Percentiles rank a stretch among this genome's conserved stretches.
phyloP scores from a whole-genome alignment of 352 stramenopile genomes.

The Pythium diclinum region DNA sequence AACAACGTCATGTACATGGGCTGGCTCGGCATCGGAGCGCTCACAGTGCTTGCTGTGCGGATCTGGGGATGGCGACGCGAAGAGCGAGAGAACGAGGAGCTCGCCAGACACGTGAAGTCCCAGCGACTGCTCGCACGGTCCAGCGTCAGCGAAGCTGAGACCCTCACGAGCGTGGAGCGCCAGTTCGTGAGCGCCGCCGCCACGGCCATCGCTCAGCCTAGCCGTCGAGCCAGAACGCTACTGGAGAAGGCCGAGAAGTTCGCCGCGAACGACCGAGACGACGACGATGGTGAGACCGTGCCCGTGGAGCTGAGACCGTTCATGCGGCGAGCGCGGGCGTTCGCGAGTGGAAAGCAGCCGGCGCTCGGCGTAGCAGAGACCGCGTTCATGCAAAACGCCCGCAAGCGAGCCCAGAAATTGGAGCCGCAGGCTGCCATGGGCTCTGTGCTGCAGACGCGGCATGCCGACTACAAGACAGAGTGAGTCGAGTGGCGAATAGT shows the following conservation, averaged over 20 bases:
- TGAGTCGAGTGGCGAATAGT: neutral
- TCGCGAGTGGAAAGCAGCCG: neutral
- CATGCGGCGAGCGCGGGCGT: slow-evolving; percentile 18
- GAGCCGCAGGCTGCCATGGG: neutral
- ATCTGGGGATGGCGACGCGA: slow-evolving; percentile 21
- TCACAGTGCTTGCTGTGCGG: slow-evolving; percentile 26
- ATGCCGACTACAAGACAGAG: neutral
- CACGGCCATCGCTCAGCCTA: neutral
- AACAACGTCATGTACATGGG: slow-evolving; percentile 60
- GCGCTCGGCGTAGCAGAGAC: slow-evolving; percentile 16
- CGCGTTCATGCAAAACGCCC: slow-evolving; percentile 24
- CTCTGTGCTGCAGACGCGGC: neutral
- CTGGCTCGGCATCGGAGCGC: slow-evolving; percentile 43
- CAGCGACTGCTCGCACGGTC: neutral
- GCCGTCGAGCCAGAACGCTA: neutral
- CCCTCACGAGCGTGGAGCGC: neutral
- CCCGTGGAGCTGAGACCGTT: slow-evolving; percentile 25
- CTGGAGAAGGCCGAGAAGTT: slow-evolving; percentile 9
- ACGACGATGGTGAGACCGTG: neutral
- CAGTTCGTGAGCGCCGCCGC: neutral
- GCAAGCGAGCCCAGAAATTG: slow-evolving; percentile 14
- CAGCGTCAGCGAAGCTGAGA: neutral
- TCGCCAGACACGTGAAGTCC: neutral
- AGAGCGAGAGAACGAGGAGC: slow-evolving; percentile 23
- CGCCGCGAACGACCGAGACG: slow-evolving; percentile 3